These are phyloP conservation scores for Raphanus hybrid DNA, from an alignment of 441 rosid genomes.

Conservation along the genomic window DNA sequence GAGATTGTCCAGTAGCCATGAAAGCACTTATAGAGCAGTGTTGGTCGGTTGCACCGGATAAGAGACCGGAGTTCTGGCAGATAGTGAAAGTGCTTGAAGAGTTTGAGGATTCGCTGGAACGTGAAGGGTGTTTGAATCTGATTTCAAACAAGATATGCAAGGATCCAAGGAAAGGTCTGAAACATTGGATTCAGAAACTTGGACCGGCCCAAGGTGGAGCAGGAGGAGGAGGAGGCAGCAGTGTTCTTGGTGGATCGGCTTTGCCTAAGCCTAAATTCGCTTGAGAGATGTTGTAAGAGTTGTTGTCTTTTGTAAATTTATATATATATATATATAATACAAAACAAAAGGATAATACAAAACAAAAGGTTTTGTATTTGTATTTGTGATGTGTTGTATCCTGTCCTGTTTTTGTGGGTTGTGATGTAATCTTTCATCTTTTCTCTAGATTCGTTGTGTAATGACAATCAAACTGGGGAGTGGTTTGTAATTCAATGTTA, in stretches of 20 bases:
- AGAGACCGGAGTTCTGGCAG: constrained; percentile 97
- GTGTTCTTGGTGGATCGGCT: constrained; percentile 34
- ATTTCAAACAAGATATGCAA: constrained; percentile 50
- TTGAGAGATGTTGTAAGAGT: constrained; percentile 36
- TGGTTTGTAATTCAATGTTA: constrained; percentile 32
- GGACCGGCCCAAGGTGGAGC: constrained; percentile 45
- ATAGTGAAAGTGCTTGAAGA: constrained; percentile 87
- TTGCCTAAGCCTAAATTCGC: constrained; percentile 48
- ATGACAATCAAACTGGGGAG: constrained; percentile 35
- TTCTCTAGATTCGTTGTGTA: constrained; percentile 42
- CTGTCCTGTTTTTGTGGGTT: constrained; percentile 30
- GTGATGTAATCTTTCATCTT: constrained; percentile 32
- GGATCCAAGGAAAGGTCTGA: constrained; percentile 82
- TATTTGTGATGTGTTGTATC: constrained; percentile 14
- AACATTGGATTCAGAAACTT: constrained; percentile 89
- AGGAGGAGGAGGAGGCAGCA: constrained; percentile 32
- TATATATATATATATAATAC: constrained; percentile 7
- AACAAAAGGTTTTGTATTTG: constrained; percentile 28
- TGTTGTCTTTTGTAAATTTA: constrained; percentile 38
- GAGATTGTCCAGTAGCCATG: constrained; percentile 73
- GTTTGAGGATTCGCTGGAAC: constrained; percentile 62
- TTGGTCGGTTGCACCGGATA: constrained; percentile 85
- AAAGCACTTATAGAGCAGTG: constrained; percentile 89
- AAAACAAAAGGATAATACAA: constrained; percentile 19
- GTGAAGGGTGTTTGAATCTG: constrained; percentile 71